phyloP scores from a whole-genome alignment of 208 protist species.

The Trypanosoma brucei region DNA sequence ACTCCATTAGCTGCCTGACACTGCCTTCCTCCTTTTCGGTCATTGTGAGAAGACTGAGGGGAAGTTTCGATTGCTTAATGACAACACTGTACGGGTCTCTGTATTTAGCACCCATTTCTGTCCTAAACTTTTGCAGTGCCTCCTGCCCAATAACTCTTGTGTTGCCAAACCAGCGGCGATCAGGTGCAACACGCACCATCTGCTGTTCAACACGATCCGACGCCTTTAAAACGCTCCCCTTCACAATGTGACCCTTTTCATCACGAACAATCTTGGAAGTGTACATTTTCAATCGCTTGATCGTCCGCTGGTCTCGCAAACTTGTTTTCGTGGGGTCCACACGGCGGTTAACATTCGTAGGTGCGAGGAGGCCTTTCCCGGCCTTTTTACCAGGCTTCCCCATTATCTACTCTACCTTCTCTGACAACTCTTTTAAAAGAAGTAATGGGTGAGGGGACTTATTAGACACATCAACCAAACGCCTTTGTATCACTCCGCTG shows the following conservation, averaged over 20 bases:
- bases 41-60: conserved; percentile 91
- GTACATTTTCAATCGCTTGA: conserved; percentile 89
- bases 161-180: conserved; percentile 97
- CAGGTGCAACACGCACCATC: conserved; percentile 93
- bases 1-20: conserved; percentile 93
- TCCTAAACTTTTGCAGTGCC: conserved; percentile 94
- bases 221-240: conserved; percentile 84
- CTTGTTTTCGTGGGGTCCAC: conserved; percentile 79
- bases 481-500: too few relatives aligned
- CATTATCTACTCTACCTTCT: conserved; percentile 42
- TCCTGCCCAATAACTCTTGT: conserved; percentile 95
- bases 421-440: neutral
- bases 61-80: conserved; percentile 96
- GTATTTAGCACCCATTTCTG: conserved; percentile 92
- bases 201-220: conserved; percentile 81
- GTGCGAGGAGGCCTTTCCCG: conserved; percentile 78
- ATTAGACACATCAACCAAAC: conserved; percentile 5
- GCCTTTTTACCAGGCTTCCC: conserved; percentile 89
- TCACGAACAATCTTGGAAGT: conserved; percentile 86
- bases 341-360: conserved; percentile 77
- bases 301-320: conserved; percentile 78
- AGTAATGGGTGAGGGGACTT: conserved; percentile 10
- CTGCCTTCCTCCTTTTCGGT: conserved; percentile 74
- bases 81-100: conserved; percentile 98
- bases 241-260: conserved; percentile 89